phyloP scores from a whole-genome alignment of 1,284 basidiomycete genomes.

The Ustilago crameri region DNA sequence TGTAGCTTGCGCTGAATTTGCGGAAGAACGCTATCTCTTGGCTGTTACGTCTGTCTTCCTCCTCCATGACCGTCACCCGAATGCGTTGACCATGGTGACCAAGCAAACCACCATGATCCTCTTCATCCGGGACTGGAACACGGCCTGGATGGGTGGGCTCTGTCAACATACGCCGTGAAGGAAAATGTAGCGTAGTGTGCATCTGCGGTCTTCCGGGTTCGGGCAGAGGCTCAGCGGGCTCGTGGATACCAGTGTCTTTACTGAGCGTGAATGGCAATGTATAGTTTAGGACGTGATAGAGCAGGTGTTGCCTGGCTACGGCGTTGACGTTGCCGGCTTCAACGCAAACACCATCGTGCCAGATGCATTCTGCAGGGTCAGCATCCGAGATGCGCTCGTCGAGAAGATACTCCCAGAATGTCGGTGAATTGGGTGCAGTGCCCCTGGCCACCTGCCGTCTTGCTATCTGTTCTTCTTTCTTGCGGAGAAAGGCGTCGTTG shows the following conservation, averaged over 20 bases:
- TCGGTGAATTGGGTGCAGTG: not conserved
- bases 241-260: constrained; percentile 71
- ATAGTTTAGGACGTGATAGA: constrained; percentile 94
- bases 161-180: constrained; percentile 85
- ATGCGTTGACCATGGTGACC: constrained; percentile 85
- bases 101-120: constrained; percentile 75
- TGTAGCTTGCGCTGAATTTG: not conserved
- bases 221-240: constrained; percentile 76
- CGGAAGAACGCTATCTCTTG: not conserved
- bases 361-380: constrained; percentile 15
- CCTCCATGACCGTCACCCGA: constrained; percentile 70
- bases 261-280: constrained; percentile 71
- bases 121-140: constrained; percentile 61
- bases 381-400: constrained; percentile 6
- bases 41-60: constrained; percentile 2
- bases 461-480: constrained; percentile 31
- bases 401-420: constrained; percentile 38
- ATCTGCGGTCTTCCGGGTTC: constrained; percentile 64
- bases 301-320: constrained; percentile 85
- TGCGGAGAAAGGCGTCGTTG: constrained; percentile 71
- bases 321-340: constrained; percentile 78
- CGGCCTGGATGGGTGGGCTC: constrained; percentile 70
- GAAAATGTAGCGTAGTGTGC: constrained; percentile 69
- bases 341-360: constrained; percentile 24
- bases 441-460: constrained; percentile 4